Conservation (phyloP, 345 rosid genomes). For the Salix arbutifolia region DNA sequence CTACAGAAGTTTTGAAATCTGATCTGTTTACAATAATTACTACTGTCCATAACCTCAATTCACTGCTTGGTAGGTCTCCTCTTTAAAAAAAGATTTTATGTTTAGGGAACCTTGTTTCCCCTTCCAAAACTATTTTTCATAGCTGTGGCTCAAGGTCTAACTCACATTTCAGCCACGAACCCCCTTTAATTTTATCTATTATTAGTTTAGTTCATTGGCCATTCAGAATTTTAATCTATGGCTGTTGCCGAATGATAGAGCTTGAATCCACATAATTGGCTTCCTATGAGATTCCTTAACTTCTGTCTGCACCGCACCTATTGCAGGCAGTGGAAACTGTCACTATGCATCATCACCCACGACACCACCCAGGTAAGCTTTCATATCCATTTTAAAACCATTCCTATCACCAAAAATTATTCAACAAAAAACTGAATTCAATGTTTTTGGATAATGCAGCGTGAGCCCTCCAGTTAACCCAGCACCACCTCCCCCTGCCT, state of each 20-base stretch:
- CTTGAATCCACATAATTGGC: background rate
- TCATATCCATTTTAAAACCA: conserved; percentile 2
- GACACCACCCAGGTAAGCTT: conserved; percentile 34
- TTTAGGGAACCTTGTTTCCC: background rate
- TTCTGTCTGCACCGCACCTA: conserved; percentile 10
- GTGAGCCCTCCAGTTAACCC: conserved; percentile 43
- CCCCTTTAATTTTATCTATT: background rate
- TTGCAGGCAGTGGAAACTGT: conserved; percentile 82
- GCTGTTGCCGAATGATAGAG: too few species aligned
- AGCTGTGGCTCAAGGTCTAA: background rate
- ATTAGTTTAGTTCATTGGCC: background rate
- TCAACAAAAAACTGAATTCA: background rate
- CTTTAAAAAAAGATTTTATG: background rate
- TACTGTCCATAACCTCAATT: background rate
- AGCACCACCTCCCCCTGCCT: conserved; percentile 28
- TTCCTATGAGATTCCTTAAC: background rate
- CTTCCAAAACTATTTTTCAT: background rate
- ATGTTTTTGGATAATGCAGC: conserved; percentile 39
- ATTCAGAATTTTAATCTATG: background rate
- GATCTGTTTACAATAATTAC: background rate
- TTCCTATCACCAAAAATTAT: background rate
- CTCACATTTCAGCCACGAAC: background rate
- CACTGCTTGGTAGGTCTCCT: background rate
- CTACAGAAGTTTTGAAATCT: background rate
- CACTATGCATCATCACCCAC: conserved; percentile 50